phyloP scores from a whole-genome alignment of 495 filamentous ascomycete species.

The Lophiotrema nucula region DNA sequence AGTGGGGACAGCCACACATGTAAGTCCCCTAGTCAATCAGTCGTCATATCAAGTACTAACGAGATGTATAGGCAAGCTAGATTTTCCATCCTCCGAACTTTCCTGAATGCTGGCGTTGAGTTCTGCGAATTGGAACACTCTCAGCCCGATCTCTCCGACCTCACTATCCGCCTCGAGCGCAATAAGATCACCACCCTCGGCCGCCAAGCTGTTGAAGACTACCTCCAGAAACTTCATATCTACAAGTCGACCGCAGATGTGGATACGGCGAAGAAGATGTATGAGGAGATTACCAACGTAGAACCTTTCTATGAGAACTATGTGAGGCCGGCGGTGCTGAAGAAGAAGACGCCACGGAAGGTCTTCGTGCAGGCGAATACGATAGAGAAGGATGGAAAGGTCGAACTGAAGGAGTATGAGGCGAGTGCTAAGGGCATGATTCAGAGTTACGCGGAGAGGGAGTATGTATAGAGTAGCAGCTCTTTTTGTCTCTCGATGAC shows the following conservation, averaged over 20 bases:
- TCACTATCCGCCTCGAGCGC: conserved; percentile 77
- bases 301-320: conserved; percentile 75
- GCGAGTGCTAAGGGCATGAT: conserved; percentile 82
- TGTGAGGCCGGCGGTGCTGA: conserved; percentile 74
- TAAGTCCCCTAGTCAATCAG: background rate
- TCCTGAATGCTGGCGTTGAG: conserved; percentile 77
- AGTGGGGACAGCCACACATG: conserved; percentile 78
- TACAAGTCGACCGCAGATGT: conserved; percentile 91
- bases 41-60: background rate
- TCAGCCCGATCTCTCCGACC: conserved; percentile 73
- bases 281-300: conserved; percentile 78
- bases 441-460: conserved; percentile 82
- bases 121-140: conserved; percentile 78
- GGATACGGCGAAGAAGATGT: conserved; percentile 69
- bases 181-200: conserved; percentile 68
- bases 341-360: conserved; percentile 88
- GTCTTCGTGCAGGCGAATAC: conserved; percentile 97
- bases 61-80: conserved; percentile 80
- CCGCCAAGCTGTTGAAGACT: conserved; percentile 76
- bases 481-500: no score
- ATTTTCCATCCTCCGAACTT: conserved; percentile 82
- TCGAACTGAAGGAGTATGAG: conserved; percentile 86
- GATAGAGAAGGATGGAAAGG: conserved; percentile 66
- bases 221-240: conserved; percentile 86
- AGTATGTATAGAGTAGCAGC: conserved; percentile 49